These are phyloP conservation scores for Trametes cingulata DNA, from an alignment of 768 basidiomycete genomes.

Conservation along the genomic window DNA sequence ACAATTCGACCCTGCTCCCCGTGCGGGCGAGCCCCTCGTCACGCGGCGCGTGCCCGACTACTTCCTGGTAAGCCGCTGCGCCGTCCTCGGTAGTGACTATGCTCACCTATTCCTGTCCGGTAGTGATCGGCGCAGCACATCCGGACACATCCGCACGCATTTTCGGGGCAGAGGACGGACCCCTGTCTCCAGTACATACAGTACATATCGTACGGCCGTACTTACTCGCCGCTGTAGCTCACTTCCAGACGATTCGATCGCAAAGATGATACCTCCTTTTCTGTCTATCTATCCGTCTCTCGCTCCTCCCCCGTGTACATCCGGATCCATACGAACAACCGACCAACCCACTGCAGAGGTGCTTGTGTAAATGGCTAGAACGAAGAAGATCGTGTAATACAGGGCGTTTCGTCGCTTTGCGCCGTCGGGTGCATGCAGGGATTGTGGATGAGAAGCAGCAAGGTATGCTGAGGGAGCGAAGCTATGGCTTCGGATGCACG, in stretches of 20 bases:
- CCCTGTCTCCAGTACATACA: constrained; percentile 27
- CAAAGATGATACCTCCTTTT: constrained; percentile 26
- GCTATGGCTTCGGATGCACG: too few relatives aligned
- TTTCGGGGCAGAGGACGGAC: not conserved
- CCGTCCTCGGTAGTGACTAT: too few relatives aligned
- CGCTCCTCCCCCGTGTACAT: constrained; percentile 12
- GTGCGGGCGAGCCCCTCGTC: constrained; percentile 97
- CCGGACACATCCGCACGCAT: not conserved
- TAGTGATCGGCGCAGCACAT: constrained; percentile 21
- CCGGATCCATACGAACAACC: not conserved
- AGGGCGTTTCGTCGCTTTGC: not conserved
- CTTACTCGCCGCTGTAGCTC: constrained; percentile 28
- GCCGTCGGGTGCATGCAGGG: too few relatives aligned
- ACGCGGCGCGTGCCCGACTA: constrained; percentile 94
- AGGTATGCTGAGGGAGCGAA: too few relatives aligned
- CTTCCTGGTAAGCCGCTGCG: constrained; percentile 76
- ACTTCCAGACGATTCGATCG: constrained; percentile 12
- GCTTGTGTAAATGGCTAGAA: constrained; percentile 22
- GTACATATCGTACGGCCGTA: constrained; percentile 32
- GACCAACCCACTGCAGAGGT: constrained; percentile 3
- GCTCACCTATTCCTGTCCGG: constrained; percentile 4
- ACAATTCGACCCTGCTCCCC: constrained; percentile 99
- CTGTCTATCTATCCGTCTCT: not conserved
- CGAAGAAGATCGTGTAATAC: constrained; percentile 16
- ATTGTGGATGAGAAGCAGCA: too few relatives aligned